Conservation (phyloP, 768 basidiomycete species). For the Termitomyces sp. region DNA sequence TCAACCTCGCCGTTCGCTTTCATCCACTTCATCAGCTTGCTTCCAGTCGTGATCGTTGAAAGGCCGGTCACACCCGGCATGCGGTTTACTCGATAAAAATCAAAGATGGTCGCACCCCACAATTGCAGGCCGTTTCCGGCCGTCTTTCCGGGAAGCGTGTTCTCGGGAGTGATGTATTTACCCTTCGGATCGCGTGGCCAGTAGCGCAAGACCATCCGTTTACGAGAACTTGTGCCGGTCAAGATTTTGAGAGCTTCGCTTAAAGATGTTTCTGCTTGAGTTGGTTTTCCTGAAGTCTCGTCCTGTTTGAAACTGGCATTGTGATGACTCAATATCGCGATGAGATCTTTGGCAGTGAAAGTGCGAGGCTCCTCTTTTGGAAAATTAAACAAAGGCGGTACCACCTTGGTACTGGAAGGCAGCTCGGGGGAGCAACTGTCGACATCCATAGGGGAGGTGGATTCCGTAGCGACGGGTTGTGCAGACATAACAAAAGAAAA, state of each 20-base stretch:
- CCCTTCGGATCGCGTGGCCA: conserved; percentile 15
- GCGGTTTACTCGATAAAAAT: conserved; percentile 30
- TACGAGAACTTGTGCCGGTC: background rate
- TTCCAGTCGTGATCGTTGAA: conserved; percentile 24
- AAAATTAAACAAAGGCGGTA: conserved; percentile 6
- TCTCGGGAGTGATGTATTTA: conserved; percentile 5
- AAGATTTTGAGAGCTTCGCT: conserved; percentile 1
- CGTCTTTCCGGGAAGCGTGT: conserved; percentile 20
- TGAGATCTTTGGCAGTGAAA: conserved; percentile 10
- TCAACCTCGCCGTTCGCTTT: conserved; percentile 27
- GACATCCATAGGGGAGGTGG: background rate
- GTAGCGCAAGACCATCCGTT: conserved; percentile 6
- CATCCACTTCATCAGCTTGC: conserved; percentile 31
- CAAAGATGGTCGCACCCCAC: conserved; percentile 38
- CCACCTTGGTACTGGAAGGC: background rate
- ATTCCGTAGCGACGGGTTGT: background rate
- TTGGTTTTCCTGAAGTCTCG: background rate
- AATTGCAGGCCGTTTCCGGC: conserved; percentile 23
- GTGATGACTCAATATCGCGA: conserved; percentile 6
- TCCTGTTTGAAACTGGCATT: background rate
- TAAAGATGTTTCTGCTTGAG: background rate
- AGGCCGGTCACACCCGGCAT: conserved; percentile 13
- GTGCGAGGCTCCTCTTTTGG: conserved; percentile 7
- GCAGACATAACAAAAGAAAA: background rate
- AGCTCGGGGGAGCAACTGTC: background rate